These are phyloP conservation scores for Capniomyces stellatus DNA, from an alignment of 371 early-diverging fungal genomes.

Conservation along the genomic window DNA sequence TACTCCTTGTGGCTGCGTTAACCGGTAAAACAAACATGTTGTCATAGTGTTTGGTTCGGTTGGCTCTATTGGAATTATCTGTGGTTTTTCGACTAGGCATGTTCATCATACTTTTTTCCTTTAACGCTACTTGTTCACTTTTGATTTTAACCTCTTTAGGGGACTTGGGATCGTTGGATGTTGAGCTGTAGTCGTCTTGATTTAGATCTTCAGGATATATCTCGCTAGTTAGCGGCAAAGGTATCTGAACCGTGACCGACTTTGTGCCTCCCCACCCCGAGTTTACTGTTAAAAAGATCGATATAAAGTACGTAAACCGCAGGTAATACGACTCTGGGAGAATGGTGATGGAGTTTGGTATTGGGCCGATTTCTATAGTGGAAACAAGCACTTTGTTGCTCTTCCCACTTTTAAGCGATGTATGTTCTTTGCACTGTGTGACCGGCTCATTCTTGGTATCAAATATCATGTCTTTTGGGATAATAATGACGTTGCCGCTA, in stretches of 20 bases:
- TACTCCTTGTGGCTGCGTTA: no score
- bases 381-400: not conserved
- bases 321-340: conserved; percentile 11
- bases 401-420: not conserved
- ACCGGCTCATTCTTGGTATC: not conserved
- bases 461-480: not conserved
- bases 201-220: no score
- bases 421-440: not conserved
- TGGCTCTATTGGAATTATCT: no score
- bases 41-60: no score
- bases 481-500: not conserved
- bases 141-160: no score
- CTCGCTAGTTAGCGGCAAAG: not conserved
- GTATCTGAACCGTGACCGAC: not conserved
- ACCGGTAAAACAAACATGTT: no score
- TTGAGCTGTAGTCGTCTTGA: no score
- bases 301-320: conserved; percentile 12
- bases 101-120: no score
- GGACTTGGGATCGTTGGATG: no score
- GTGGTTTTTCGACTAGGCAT: no score
- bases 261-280: conserved; percentile 10
- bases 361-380: not conserved
- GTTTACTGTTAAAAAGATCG: conserved; percentile 5
- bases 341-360: not conserved
- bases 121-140: no score